phyloP scores from a whole-genome alignment of 2,329 filamentous ascomycete genomes.

The Tolypocladium nubicola region DNA sequence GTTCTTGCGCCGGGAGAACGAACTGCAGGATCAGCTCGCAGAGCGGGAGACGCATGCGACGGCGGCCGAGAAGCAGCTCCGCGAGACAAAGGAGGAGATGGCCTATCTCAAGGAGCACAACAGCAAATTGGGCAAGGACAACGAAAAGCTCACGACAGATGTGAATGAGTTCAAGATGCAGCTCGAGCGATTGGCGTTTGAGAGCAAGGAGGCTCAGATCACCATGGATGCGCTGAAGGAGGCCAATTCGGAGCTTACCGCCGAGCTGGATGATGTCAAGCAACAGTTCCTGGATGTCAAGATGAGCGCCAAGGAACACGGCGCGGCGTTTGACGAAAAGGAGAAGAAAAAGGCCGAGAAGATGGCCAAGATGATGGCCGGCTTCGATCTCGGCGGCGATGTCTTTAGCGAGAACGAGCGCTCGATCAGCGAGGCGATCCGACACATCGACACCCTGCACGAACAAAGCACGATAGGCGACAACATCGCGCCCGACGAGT shows the following conservation, averaged over 20 bases:
- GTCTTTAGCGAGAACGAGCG: slow-evolving; percentile 91
- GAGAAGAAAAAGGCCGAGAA: slow-evolving; percentile 98
- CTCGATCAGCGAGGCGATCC: slow-evolving; percentile 72
- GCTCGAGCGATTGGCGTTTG: slow-evolving; percentile 87
- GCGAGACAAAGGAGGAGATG: slow-evolving; percentile 79
- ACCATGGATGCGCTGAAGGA: slow-evolving; percentile 97
- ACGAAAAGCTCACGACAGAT: slow-evolving; percentile 75
- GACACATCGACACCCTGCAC: slow-evolving; percentile 69
- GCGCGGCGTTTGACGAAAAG: slow-evolving; percentile 85
- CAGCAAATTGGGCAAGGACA: slow-evolving; percentile 73
- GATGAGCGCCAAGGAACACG: slow-evolving; percentile 93
- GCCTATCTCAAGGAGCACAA: slow-evolving; percentile 77
- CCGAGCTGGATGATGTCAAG: slow-evolving; percentile 89
- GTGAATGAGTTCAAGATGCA: slow-evolving; percentile 95
- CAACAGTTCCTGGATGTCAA: slow-evolving; percentile 91
- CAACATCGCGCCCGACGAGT: slow-evolving; percentile 68
- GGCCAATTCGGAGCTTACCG: slow-evolving; percentile 84
- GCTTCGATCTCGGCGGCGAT: slow-evolving; percentile 87
- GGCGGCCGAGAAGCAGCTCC: slow-evolving; percentile 67
- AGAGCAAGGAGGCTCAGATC: slow-evolving; percentile 92
- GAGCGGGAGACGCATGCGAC: slow-evolving; percentile 81
- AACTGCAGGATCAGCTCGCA: slow-evolving; percentile 90
- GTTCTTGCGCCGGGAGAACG: slow-evolving; percentile 88
- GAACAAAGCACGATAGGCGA: slow-evolving; percentile 70
- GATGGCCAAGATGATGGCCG: slow-evolving; percentile 99